Conservation (phyloP, 225 moss, liverwort and hornwort genomes). For the Polytrichum commune region DNA sequence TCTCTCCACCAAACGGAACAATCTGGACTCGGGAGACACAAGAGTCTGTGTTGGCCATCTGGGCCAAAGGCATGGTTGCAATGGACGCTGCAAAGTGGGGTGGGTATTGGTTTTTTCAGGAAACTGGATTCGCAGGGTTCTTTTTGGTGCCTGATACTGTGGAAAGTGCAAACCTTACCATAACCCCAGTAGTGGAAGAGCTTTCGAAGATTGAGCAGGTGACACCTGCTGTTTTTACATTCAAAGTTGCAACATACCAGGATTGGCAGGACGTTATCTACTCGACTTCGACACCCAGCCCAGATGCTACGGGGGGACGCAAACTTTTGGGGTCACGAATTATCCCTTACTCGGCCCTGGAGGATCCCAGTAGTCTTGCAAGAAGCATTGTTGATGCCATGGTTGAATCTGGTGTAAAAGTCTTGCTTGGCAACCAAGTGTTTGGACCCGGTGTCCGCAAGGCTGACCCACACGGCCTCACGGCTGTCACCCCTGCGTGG, state of each 20-base stretch:
- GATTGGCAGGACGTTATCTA: neutral
- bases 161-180: neutral
- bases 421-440: neutral
- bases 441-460: conserved; percentile 9
- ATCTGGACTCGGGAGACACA: conserved; percentile 3
- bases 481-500: conserved; percentile 8
- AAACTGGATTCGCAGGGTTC: neutral
- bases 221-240: neutral
- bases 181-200: neutral
- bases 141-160: conserved; percentile 1
- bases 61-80: neutral
- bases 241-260: neutral
- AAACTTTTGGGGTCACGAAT: neutral
- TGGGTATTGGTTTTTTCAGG: conserved; percentile 1
- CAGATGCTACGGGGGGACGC: neutral
- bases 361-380: neutral
- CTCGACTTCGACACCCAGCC: neutral
- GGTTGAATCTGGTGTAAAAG: neutral
- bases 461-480: neutral
- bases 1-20: conserved; percentile 1
- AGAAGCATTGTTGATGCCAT: conserved; percentile 2
- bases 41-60: conserved; percentile 1
- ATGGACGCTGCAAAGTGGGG: conserved; percentile 1
- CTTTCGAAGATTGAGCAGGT: conserved; percentile 2
- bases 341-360: neutral